Base-by-base conservation (phyloP, 129 eudicot species). In the Flaveria linearis region DNA sequence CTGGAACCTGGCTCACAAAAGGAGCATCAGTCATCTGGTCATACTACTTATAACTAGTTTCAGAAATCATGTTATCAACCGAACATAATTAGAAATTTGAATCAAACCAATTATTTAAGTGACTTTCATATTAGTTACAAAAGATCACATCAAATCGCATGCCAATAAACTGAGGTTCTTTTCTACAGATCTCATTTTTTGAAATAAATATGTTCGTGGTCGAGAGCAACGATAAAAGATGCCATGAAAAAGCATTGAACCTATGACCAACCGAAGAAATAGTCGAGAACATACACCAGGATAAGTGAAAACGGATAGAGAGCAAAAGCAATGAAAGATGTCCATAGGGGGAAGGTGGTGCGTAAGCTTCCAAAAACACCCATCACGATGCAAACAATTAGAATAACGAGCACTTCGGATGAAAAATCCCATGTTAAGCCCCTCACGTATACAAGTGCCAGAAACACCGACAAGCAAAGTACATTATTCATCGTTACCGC, bases 341-440 rank as follows among this genome's bases (percentile, higher is more conserved):
- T 92, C 98, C 96, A 92, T 3, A 92, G 78, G n/a, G 98, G 96
- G 68, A 92, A 92, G 42, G 98, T 87, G 55, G 93, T 92, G 28
- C 98, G 90, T 43, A 85, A 18, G 73, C 98, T 89, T 69, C 88
- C 98, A 39, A 92, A 83, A 10, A 78, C 81, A n/a, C 96, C 96
- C 93, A 90, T 86, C 68, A 92, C 84, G 62, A 90, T n/a, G 86
- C 98, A 92, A 18, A 92, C 96, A 39, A 92, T 82, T 56, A 92
- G 65, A 53, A 90, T 90, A 46, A 92, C 86, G 67, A 92, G 84
- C 33, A 92, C 98, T 80, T 92, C 98, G 0, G 98, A 86, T 45
- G 96, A 90, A 84, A 92, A 92, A 82, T 92, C 89, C 98, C 98
- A 92, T n/a, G 77, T 76, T 80, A 92, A 66, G 3, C 96, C 98